phyloP scores from a whole-genome alignment of 2,329 filamentous ascomycete species.

The Paecilomyces niveus region DNA sequence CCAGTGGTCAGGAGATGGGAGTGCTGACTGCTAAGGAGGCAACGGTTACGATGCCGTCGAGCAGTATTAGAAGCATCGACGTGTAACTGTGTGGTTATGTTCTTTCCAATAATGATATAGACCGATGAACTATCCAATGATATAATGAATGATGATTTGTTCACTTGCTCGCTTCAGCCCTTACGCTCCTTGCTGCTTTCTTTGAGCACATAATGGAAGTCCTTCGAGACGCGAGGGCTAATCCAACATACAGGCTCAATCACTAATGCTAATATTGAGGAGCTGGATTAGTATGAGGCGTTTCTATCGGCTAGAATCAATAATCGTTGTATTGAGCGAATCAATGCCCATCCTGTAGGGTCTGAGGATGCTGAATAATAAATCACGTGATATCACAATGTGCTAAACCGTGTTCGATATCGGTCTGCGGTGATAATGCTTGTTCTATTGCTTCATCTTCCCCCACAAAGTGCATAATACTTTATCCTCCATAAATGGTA shows the following conservation, averaged over 20 bases:
- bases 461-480: background rate
- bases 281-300: background rate
- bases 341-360: background rate
- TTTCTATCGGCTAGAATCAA: background rate
- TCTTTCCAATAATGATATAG: background rate
- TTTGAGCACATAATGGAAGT: background rate
- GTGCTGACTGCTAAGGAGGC: background rate
- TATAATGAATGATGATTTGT: background rate
- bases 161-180: background rate
- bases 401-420: background rate
- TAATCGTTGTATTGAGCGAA: background rate
- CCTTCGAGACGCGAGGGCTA: background rate
- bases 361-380: background rate
- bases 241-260: no score
- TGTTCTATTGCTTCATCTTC: background rate
- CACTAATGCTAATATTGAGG: background rate
- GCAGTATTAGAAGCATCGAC: background rate
- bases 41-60: background rate
- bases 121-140: background rate
- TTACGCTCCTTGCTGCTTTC: background rate
- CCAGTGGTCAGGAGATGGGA: background rate
- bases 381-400: background rate
- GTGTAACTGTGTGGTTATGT: background rate
- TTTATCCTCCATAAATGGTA: background rate
- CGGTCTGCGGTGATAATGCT: background rate